Base-by-base conservation (phyloP, 306 rosid species). In the Neltuma alba region DNA sequence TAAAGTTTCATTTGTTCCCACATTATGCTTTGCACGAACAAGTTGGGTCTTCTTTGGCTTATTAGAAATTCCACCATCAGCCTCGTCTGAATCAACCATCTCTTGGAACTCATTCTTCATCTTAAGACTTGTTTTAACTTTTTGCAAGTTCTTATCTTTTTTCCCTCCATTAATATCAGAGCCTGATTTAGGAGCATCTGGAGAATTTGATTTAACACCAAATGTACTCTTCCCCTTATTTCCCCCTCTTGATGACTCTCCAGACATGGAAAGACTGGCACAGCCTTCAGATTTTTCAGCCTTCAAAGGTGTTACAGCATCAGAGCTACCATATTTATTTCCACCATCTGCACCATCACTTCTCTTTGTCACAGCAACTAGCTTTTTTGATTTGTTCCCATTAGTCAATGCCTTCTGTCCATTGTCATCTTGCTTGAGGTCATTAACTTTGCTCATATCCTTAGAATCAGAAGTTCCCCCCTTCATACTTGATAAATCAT, bases 321-420 rank as follows among this genome's bases (percentile, higher is more conserved):
- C 70, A 72, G 84, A 77, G 57, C 72, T 83, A 69, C 86, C 85
- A 34, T 64, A 80, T 83, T 83, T 86, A 54, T 72, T 85, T 73
- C 47, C 84, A 79, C 81, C 89, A 77, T 84, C 80, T 13, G 83
- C 80, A 81, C 66, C 89, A 66, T 80, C 96, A 71, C 57, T 76
- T 85, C 72, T 88, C 68, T 82, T 87, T 37, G 82, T 76, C 74
- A 80, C 87, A 86, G 86, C 75, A 77, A 79, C 88, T 75, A 67
- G 82, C 85, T 88, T 89, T 72, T 81, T 85, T 28, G 77, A 79
- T 84, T 86, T 90, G 83, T 82, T 84, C 72, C 92, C 91, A 78
- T 89, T 85, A 45, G 84, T 74, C 78, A 67, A 81, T 48, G 76
- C 76, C 86, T 70, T 86, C 69, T 79, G 89, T 33, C 61, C 85